A percentile compares a stretch with the other conserved stretches of the same genome.
Conservation (phyloP, 2,329 filamentous ascomycete species). For the Phialophora macrospora region DNA sequence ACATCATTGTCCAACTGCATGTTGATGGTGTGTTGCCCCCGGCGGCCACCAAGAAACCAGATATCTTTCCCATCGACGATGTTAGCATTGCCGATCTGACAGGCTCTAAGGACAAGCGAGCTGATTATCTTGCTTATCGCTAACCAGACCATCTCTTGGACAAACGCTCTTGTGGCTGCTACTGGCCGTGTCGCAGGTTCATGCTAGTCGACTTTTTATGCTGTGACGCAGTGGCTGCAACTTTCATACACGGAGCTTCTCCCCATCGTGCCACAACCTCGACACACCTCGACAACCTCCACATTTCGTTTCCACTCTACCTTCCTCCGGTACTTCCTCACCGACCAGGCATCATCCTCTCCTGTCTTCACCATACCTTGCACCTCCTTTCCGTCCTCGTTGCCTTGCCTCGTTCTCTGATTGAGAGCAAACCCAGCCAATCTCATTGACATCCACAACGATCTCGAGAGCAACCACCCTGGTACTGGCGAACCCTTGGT, state of each 20-base stretch:
- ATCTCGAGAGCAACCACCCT: background rate
- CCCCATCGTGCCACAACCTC: background rate
- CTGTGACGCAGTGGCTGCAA: slow-evolving; percentile 9
- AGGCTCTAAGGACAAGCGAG: background rate
- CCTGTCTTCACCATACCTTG: background rate
- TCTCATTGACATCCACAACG: background rate
- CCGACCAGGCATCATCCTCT: background rate
- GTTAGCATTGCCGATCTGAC: slow-evolving; percentile 6
- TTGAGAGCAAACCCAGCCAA: background rate
- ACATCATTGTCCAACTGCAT: slow-evolving; percentile 1
- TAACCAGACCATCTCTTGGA: background rate
- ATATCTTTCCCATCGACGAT: slow-evolving; percentile 1
- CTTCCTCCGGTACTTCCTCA: background rate
- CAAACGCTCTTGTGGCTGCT: background rate
- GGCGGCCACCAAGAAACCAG: slow-evolving; percentile 2
- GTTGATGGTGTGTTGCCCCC: background rate
- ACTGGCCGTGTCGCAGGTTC: slow-evolving; percentile 5
- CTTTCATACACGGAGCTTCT: slow-evolving; percentile 4
- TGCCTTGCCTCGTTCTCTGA: background rate
- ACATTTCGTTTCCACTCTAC: background rate
- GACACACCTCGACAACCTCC: slow-evolving; percentile 3
- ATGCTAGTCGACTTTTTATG: slow-evolving; percentile 2
- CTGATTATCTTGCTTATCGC: slow-evolving; percentile 1
- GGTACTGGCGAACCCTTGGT: slow-evolving; percentile 3
- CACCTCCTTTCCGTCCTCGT: background rate